Percentiles rank a stretch among this genome's conserved stretches.
These are phyloP conservation scores for Gracilariopsis chorda DNA, from an alignment of 23 red algal species.

Conservation along the genomic window DNA sequence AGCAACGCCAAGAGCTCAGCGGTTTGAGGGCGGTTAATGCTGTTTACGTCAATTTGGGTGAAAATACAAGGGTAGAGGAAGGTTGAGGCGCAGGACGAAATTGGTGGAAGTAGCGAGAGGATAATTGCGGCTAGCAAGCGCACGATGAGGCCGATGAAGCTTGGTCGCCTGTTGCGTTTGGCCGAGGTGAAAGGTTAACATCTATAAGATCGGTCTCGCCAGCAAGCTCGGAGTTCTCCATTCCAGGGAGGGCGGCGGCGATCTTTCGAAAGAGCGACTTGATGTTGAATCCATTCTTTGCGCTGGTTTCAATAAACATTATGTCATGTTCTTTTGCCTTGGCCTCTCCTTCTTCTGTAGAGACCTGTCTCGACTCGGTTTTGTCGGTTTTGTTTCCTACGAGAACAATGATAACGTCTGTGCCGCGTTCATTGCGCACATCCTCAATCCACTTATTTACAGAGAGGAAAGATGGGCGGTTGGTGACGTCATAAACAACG, in stretches of 20 bases:
- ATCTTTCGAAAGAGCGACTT: slow-evolving; percentile 99
- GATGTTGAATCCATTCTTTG: slow-evolving; percentile 94
- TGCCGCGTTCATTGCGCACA: slow-evolving; percentile 94
- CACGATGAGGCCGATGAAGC: slow-evolving; percentile 27
- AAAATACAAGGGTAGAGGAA: too few relatives aligned
- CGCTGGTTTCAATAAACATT: slow-evolving; percentile 99
- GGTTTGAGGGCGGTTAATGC: too few relatives aligned
- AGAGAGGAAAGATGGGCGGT: slow-evolving; percentile 86
- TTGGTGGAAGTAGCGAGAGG: too few relatives aligned
- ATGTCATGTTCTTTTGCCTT: slow-evolving; percentile 99
- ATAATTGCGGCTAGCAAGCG: slow-evolving; percentile 47
- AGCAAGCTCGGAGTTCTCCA: slow-evolving; percentile 78
- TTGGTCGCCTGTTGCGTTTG: slow-evolving; percentile 4
- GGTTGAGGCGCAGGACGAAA: too few relatives aligned
- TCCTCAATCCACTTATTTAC: slow-evolving; percentile 99
- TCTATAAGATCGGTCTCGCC: slow-evolving; percentile 88
- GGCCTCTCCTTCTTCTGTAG: slow-evolving; percentile 95
- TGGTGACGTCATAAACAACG: slow-evolving; percentile 98
- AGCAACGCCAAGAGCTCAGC: too few relatives aligned
- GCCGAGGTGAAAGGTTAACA: slow-evolving; percentile 76
- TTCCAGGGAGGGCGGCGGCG: slow-evolving; percentile 92
- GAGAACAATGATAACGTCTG: slow-evolving; percentile 96
- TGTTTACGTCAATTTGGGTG: too few relatives aligned
- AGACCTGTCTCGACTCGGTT: slow-evolving; percentile 85
- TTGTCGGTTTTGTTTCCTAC: slow-evolving; percentile 99